phyloP scores from a whole-genome alignment of 75 land plant species.

The Pinus taeda region DNA sequence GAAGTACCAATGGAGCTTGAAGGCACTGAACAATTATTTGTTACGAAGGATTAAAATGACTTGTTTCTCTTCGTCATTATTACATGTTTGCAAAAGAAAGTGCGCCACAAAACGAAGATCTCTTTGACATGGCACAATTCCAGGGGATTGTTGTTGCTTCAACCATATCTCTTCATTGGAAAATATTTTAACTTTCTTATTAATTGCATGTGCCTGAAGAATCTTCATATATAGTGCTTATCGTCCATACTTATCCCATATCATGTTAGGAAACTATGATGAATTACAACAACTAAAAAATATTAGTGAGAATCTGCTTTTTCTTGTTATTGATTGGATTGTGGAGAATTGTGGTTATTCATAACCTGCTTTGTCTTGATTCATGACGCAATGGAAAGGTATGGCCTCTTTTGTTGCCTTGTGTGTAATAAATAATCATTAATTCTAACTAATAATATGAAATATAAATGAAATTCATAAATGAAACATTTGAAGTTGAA shows the following conservation, averaged over 20 bases:
- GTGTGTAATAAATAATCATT: not conserved
- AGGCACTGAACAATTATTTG: not conserved
- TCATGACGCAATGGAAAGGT: conserved; percentile 96
- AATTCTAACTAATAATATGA: not conserved
- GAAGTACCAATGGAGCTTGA: not conserved
- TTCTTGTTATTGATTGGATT: too few relatives aligned
- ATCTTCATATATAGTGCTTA: not conserved
- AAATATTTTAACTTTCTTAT: not conserved
- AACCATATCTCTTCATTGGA: conserved; percentile 53
- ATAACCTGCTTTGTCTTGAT: conserved; percentile 77
- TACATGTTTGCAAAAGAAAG: conserved; percentile 70
- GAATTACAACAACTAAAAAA: conserved; percentile 79
- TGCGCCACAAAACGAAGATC: conserved; percentile 67
- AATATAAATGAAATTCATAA: not conserved
- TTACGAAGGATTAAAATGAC: not conserved
- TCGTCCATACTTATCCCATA: not conserved
- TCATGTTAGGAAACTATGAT: conserved; percentile 80
- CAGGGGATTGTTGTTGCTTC: conserved; percentile 90
- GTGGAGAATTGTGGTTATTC: conserved; percentile 86
- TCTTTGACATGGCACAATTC: conserved; percentile 71
- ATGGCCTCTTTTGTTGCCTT: not conserved
- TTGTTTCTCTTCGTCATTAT: not conserved
- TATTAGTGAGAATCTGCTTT: conserved; percentile 74
- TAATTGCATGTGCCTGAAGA: not conserved
- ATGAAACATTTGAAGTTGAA: not conserved